Evolutionary conservation across 192 early-diverging fungal species (phyloP).

Genomic region (Coemansia sp.): DNA sequence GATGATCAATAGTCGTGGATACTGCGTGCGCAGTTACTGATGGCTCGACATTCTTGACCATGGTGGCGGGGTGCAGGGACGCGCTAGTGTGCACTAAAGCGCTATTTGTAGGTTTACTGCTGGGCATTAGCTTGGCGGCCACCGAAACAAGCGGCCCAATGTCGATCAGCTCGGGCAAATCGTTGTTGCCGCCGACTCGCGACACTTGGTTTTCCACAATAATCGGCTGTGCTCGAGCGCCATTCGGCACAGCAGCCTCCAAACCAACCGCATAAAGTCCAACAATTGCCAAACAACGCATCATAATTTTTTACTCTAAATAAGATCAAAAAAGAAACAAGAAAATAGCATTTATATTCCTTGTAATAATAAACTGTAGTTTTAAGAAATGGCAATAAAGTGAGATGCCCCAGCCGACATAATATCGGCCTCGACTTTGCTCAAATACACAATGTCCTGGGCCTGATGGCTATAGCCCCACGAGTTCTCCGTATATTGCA

Average conservation of each 20-base stretch:
- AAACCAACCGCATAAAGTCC: not conserved
- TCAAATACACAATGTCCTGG: slow-evolving; percentile 38
- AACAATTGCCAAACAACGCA: not conserved
- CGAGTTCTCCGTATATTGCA: slow-evolving; percentile 21
- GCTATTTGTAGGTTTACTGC: too few relatives aligned
- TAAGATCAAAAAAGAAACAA: not conserved
- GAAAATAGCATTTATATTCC: not conserved
- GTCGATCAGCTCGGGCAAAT: not conserved
- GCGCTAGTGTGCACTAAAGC: not conserved
- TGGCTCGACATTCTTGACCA: not conserved
- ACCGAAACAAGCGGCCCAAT: slow-evolving; percentile 4
- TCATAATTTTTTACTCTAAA: not conserved
- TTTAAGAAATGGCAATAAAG: slow-evolving; percentile 4
- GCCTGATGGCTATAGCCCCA: slow-evolving; percentile 5
- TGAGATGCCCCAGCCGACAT: slow-evolving; percentile 11
- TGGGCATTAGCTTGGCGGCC: not conserved
- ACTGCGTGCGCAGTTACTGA: not conserved
- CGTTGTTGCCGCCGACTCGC: not conserved
- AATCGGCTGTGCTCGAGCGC: not conserved
- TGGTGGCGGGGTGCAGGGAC: too few relatives aligned
- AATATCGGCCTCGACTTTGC: slow-evolving; percentile 27
- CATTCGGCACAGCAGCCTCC: not conserved
- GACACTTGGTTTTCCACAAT: not conserved
- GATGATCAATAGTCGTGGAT: too few relatives aligned
- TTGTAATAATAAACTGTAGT: not conserved